phyloP scores from a whole-genome alignment of 768 basidiomycete species.

The Omphalotus guepiniiformis region DNA sequence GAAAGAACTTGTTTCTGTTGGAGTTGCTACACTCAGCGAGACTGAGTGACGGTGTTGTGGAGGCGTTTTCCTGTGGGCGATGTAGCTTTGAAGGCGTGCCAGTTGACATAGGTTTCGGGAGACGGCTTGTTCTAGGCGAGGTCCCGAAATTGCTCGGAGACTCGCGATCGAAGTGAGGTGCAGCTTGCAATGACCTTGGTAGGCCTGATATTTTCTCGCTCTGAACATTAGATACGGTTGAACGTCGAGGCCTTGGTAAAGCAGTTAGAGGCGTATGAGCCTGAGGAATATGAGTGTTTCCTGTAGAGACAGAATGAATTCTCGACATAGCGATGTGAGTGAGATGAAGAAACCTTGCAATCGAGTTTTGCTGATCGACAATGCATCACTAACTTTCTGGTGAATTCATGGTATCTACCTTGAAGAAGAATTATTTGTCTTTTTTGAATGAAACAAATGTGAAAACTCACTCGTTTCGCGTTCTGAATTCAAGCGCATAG shows the following conservation, averaged over 20 bases:
- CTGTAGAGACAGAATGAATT: neutral
- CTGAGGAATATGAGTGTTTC: neutral
- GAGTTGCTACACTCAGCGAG: neutral
- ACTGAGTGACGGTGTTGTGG: neutral
- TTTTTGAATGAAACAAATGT: too few relatives aligned
- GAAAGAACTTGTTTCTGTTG: neutral
- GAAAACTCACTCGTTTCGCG: too few relatives aligned
- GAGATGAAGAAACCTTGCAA: too few relatives aligned
- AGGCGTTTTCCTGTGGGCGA: neutral
- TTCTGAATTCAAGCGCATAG: too few relatives aligned
- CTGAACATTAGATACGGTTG: neutral
- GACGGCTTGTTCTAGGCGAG: neutral
- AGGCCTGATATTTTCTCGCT: neutral
- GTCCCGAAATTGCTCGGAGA: too few relatives aligned
- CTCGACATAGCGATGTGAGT: neutral
- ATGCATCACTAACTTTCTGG: too few relatives aligned
- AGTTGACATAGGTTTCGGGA: neutral
- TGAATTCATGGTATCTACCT: too few relatives aligned
- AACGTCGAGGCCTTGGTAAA: neutral
- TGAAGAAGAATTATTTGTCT: too few relatives aligned
- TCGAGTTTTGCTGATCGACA: too few relatives aligned
- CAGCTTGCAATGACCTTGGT: neutral
- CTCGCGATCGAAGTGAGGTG: neutral
- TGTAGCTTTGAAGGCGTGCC: neutral
- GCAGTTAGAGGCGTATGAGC: neutral